Base-by-base conservation (phyloP, 2,329 filamentous ascomycete genomes). In the Aureobasidium sp. region DNA sequence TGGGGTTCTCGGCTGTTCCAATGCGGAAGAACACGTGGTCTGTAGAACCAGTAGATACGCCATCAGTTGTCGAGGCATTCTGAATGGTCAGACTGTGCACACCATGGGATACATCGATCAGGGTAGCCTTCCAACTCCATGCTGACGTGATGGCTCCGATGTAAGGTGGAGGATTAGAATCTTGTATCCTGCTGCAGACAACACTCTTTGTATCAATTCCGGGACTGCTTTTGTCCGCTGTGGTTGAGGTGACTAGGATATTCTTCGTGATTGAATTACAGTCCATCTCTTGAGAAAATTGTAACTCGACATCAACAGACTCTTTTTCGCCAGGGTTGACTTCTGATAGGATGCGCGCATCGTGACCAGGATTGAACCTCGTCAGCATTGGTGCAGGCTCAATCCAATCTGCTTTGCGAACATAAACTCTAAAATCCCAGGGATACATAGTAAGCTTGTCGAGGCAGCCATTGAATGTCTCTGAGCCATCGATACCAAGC, bases 21-120 rank as follows among this genome's bases (percentile, higher is more conserved):
- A 87, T 75, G 17, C 85, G 82, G 67, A 87, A 75, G 65, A 87
- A 74, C 70, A 87, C 86, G 63, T 82, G 80, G 64, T 88, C 85
- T n/a, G 78, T 71, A 0, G 82, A 76, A 52, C 79, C 74, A 0
- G 83, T 86, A 27, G 73, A 73, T 1, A 63, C 68, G 2, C 77
- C 77, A 26, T 74, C 72, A 5, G 71, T 69, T 44, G 75, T 77
- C 3, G 78, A 77, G 23, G 79, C 78, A 65, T 86, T 86, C 56
- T 76, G 78, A 50, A 87, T 72, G 0, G 80, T 84, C 58, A 87
- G 68, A 36, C 78, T 75, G 68, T 88, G 82, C 23, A 88, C 75
- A 34, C 85, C 85, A 64, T 88, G 81, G 9, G 81, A 80, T 1
- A 87, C 82, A 51, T 82, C 79, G 9, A 74, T 76, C 29, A 88